Evolutionary conservation across 2,329 filamentous ascomycete species (phyloP).

Genomic region (Xylariaceae sp.): DNA sequence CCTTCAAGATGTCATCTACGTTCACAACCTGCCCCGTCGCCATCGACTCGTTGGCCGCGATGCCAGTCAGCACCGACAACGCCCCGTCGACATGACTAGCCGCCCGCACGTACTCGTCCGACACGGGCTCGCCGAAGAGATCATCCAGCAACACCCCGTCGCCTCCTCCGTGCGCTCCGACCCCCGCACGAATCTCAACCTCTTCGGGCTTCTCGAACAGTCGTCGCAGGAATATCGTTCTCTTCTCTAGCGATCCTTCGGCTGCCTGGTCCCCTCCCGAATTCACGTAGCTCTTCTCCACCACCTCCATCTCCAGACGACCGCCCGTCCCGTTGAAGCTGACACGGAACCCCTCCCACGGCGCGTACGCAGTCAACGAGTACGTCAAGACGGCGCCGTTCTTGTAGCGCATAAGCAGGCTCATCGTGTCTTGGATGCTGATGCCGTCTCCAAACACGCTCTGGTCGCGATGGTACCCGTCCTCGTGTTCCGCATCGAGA

Average conservation of each 20-base stretch:
- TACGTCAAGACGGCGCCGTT: constrained; percentile 59
- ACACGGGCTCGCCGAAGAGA: constrained; percentile 52
- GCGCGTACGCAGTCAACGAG: constrained; percentile 58
- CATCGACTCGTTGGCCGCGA: constrained; percentile 58
- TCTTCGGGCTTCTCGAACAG: constrained; percentile 57
- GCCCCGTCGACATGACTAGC: constrained; percentile 60
- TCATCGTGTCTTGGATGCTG: constrained; percentile 64
- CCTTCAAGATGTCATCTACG: constrained; percentile 49
- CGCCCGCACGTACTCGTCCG: constrained; percentile 52
- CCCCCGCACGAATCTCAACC: constrained; percentile 49
- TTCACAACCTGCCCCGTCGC: constrained; percentile 55
- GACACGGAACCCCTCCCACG: constrained; percentile 60
- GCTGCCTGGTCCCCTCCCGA: constrained; percentile 56
- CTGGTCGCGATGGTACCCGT: constrained; percentile 60
- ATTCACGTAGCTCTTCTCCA: constrained; percentile 62
- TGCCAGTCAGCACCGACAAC: constrained; percentile 57
- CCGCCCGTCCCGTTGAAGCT: constrained; percentile 59
- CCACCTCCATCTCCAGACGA: constrained; percentile 58
- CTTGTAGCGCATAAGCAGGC: constrained; percentile 54
- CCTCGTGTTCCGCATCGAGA: constrained; percentile 61
- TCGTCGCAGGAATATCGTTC: constrained; percentile 48
- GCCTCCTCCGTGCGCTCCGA: constrained; percentile 59
- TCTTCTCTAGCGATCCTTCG: constrained; percentile 52
- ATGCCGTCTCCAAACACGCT: constrained; percentile 63
- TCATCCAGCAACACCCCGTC: constrained; percentile 57